phyloP scores from a whole-genome alignment of 1,284 basidiomycete genomes.

The Athelia psychrophila region DNA sequence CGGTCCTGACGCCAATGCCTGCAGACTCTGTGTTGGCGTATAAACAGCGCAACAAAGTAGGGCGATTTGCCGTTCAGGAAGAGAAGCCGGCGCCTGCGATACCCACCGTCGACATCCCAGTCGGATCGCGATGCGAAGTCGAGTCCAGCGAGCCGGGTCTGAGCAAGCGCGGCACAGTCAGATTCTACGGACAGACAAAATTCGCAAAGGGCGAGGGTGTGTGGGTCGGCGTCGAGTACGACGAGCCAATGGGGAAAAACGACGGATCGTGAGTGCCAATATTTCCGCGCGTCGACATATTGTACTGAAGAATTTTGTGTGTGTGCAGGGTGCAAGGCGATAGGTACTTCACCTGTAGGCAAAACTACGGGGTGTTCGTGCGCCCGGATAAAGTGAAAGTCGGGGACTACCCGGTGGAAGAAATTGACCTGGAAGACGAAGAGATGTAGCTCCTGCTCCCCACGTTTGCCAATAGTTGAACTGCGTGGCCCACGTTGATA shows the following conservation, averaged over 20 bases:
- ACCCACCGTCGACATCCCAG: conserved; percentile 40
- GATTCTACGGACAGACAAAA: conserved; percentile 79
- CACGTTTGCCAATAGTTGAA: too few species aligned
- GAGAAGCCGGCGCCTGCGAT: conserved; percentile 19
- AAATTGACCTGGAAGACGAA: conserved; percentile 70
- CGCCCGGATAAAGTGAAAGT: conserved; percentile 80
- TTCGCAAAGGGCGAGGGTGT: conserved; percentile 62
- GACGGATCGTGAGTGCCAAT: conserved; percentile 79
- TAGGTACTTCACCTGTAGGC: conserved; percentile 79
- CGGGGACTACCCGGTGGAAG: conserved; percentile 86
- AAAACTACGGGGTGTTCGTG: conserved; percentile 86
- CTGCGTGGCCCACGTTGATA: too few species aligned
- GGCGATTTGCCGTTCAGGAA: conserved; percentile 73
- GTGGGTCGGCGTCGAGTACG: conserved; percentile 95
- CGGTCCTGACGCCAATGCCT: background rate
- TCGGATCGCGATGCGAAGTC: conserved; percentile 84
- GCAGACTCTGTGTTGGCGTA: conserved; percentile 89
- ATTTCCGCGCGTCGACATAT: conserved; percentile 4
- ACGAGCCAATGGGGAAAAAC: conserved; percentile 95
- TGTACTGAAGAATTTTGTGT: conserved; percentile 6
- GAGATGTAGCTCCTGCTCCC: conserved; percentile 56
- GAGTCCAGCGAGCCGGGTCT: conserved; percentile 64
- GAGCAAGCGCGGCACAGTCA: conserved; percentile 79
- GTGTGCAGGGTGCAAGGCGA: conserved; percentile 77
- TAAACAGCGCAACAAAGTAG: conserved; percentile 87